Percentiles rank a stretch among this genome's conserved stretches.
These are phyloP conservation scores for Letharia columbiana DNA, from an alignment of 495 filamentous ascomycete species.

Conservation along the genomic window DNA sequence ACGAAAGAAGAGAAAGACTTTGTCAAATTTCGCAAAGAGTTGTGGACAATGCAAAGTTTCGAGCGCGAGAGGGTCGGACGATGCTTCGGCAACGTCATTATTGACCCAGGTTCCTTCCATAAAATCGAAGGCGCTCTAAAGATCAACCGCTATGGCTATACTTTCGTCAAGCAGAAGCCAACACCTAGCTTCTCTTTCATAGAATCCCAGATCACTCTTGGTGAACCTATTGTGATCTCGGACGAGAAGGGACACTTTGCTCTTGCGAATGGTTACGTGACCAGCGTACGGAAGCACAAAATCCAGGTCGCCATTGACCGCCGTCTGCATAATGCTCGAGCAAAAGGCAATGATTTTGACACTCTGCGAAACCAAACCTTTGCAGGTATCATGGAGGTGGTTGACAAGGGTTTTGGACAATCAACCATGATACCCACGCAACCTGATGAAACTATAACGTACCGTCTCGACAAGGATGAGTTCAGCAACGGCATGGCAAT, in stretches of 20 bases:
- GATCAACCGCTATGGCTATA: constrained; percentile 87
- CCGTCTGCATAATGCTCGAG: constrained; percentile 73
- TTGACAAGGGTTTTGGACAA: constrained; percentile 36
- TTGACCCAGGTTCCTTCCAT: constrained; percentile 64
- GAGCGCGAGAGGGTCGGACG: constrained; percentile 83
- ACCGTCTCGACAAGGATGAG: constrained; percentile 92
- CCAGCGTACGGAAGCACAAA: constrained; percentile 57
- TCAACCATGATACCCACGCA: constrained; percentile 33
- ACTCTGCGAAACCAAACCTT: constrained; percentile 71
- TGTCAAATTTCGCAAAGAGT: constrained; percentile 72
- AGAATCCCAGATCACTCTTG: constrained; percentile 81
- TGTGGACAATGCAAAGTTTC: constrained; percentile 89
- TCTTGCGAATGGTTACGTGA: constrained; percentile 82
- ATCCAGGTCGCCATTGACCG: constrained; percentile 87
- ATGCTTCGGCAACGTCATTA: constrained; percentile 63
- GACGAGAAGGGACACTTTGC: constrained; percentile 94
- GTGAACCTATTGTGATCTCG: constrained; percentile 92
- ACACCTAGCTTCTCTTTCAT: constrained; percentile 62
- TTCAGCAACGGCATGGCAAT: constrained; percentile 96
- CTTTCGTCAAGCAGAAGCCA: constrained; percentile 58
- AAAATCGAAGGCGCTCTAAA: constrained; percentile 60
- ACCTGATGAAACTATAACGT: constrained; percentile 54
- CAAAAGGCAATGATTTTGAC: constrained; percentile 66
- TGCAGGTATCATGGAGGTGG: constrained; percentile 83
- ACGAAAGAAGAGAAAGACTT: constrained; percentile 89